These are phyloP conservation scores for Mycena filopes DNA, from an alignment of 768 basidiomycete species.

Conservation along the genomic window DNA sequence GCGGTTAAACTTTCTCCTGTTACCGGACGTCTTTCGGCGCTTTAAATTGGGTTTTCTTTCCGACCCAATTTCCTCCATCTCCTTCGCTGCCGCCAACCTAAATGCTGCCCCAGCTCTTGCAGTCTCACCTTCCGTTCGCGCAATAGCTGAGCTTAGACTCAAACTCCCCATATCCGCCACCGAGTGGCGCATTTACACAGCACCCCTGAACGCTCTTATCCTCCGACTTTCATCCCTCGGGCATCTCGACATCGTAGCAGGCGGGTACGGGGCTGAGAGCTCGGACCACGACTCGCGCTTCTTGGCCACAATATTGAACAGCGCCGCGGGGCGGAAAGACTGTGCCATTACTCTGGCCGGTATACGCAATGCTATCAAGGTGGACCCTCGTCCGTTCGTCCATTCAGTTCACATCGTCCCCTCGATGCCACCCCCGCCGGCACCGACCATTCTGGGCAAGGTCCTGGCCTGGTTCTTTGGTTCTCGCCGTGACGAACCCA, in stretches of 20 bases:
- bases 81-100: neutral
- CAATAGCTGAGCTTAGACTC: constrained; percentile 4
- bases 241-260: neutral
- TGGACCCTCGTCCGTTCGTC: constrained; percentile 1
- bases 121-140: neutral
- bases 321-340: neutral
- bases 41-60: neutral
- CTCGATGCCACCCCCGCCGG: neutral
- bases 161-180: neutral
- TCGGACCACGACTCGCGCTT: neutral
- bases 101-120: neutral
- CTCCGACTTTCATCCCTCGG: constrained; percentile 1
- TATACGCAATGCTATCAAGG: neutral
- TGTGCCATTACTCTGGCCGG: constrained; percentile 5
- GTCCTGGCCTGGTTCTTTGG: neutral
- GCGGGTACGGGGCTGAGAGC: neutral
- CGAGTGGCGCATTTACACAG: no score
- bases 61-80: neutral
- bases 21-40: constrained; percentile 6
- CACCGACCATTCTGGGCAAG: neutral
- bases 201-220: neutral
- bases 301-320: constrained; percentile 1
- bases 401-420: neutral
- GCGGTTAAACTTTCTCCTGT: constrained; percentile 10
- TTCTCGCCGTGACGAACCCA: neutral